Evolutionary conservation across 2,329 filamentous ascomycete species (phyloP).

Genomic region (Sporothrix luriei): DNA sequence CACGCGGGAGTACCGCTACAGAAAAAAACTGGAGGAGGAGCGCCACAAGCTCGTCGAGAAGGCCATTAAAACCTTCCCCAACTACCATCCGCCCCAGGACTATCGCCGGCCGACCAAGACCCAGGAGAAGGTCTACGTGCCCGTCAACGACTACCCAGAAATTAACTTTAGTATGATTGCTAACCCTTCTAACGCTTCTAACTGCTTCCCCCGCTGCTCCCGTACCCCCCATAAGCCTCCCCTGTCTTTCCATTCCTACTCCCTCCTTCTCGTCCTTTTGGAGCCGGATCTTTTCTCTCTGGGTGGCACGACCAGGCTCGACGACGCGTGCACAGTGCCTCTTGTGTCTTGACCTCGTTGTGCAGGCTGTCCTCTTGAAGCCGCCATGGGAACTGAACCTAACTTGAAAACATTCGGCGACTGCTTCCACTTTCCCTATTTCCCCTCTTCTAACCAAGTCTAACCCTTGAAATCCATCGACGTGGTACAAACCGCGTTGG

Average conservation of each 20-base stretch:
- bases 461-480: constrained; percentile 40
- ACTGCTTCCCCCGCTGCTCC: constrained; percentile 46
- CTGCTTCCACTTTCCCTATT: constrained; percentile 9
- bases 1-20: constrained; percentile 96
- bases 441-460: constrained; percentile 34
- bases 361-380: constrained; percentile 40
- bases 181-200: constrained; percentile 94
- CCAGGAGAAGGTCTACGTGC: constrained; percentile 99
- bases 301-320: constrained; percentile 46
- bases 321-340: constrained; percentile 36
- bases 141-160: constrained; percentile 99
- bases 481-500: background rate
- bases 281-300: constrained; percentile 26
- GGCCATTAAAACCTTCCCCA: constrained; percentile 99
- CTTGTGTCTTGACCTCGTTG: constrained; percentile 28
- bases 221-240: background rate
- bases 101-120: constrained; percentile 99
- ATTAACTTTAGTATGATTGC: constrained; percentile 99
- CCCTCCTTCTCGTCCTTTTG: background rate
- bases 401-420: constrained; percentile 36
- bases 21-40: constrained; percentile 97
- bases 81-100: constrained; percentile 97
- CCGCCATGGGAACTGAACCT: constrained; percentile 39
- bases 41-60: constrained; percentile 98
- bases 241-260: background rate